Evolutionary conservation across 371 early-diverging fungal species (phyloP), one percentile per base, ranked within the genome.

Genomic region (Mortierella polycephala): DNA sequence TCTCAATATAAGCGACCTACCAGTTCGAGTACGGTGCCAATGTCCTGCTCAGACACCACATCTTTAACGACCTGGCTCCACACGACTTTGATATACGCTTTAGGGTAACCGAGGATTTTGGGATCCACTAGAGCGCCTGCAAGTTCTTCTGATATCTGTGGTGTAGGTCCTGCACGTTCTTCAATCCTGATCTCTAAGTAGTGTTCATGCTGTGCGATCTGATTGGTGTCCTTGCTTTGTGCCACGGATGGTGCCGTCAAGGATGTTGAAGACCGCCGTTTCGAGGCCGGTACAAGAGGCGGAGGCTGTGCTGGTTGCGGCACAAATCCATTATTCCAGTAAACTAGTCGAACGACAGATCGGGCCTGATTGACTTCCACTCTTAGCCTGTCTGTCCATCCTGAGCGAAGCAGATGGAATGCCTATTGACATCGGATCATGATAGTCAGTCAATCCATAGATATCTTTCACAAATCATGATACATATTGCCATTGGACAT

Each of bases 301-400:
- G 64, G 79, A 50, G 55, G 51, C 37, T 68, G 64, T 18, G 49
- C 37, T 14, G 69, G 16, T 10, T 82, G 75, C 44, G 83, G 76
- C n/a, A 69, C 64, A 40, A 82, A 83, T 2, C 86, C 87, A 9
- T 81, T 87, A 44, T 74, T 82, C 93, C 93, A 93, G 71, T 92
- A 93, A 1, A 82, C 72, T 16, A 93, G 66, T 6, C 83, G 82
- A 5, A 93, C 83, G 49, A 83, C 82, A 0, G 90, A 83, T 18
- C 91, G 77, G 18, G 84, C 74, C 2, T 68, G 58, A 47, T 85
- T 84, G 84, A 93, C 85, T 42, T 92, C 89, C 5, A 91, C 87
- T 40, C 85, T 83, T 46, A 93, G 82, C 60, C 87, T 87, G 46
- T 90, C 88, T 7, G 88, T 82, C 91, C 92, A 91, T 62, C 89